These are phyloP conservation scores for Trichoderma hamatum DNA, from an alignment of 2,329 filamentous ascomycete species.

Conservation along the genomic window DNA sequence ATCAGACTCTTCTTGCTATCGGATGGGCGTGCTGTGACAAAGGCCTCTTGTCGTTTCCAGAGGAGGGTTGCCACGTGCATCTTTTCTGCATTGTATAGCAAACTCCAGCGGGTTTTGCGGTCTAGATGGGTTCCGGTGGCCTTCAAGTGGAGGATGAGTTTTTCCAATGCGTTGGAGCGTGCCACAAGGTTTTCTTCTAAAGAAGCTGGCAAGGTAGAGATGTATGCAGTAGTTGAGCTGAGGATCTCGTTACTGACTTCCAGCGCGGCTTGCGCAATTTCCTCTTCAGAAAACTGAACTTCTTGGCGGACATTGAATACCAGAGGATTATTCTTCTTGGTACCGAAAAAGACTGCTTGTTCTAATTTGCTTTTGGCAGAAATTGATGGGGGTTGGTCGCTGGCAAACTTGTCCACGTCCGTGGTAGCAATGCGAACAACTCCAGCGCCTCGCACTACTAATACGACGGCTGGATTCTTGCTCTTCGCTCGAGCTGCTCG, in stretches of 20 bases:
- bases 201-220: constrained; percentile 72
- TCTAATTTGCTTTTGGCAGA: constrained; percentile 89
- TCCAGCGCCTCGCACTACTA: constrained; percentile 66
- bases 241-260: constrained; percentile 81
- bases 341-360: constrained; percentile 91
- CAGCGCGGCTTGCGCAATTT: constrained; percentile 76
- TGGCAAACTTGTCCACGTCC: constrained; percentile 62
- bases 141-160: constrained; percentile 72
- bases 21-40: constrained; percentile 60
- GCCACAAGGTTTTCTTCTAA: constrained; percentile 79
- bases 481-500: constrained; percentile 57
- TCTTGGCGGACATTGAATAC: constrained; percentile 73
- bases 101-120: constrained; percentile 70
- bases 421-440: constrained; percentile 61
- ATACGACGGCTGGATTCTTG: constrained; percentile 64
- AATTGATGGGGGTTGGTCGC: constrained; percentile 61
- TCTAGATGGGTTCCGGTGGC: constrained; percentile 68
- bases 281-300: constrained; percentile 66
- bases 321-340: constrained; percentile 81
- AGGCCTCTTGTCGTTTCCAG: constrained; percentile 79
- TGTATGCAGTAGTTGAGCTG: constrained; percentile 72
- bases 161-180: constrained; percentile 72
- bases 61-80: constrained; percentile 77
- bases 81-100: constrained; percentile 91
- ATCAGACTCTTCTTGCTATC: constrained; percentile 71